Percentiles rank a stretch among this genome's conserved stretches.
Evolutionary conservation across 352 stramenopile species (phyloP).

Genomic region (Pythium brachiatum): DNA sequence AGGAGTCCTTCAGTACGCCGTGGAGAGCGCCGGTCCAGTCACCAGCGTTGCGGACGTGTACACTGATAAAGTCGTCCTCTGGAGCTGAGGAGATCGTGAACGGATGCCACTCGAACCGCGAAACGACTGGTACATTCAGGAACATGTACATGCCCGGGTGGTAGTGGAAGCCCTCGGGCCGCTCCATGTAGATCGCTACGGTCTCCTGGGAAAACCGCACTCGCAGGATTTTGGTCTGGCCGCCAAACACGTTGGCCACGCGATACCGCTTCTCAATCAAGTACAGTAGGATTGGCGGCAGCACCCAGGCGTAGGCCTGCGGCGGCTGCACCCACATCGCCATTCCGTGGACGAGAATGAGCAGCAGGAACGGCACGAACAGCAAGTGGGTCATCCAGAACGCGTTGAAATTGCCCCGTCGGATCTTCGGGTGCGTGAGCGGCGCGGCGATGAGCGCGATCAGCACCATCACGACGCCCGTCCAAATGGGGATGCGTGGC

Average conservation of each 20-base stretch:
- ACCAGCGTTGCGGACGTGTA: slow-evolving; percentile 67
- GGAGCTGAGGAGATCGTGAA: slow-evolving; percentile 89
- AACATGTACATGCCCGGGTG: slow-evolving; percentile 82
- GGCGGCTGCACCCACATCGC: slow-evolving; percentile 56
- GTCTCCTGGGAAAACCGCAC: slow-evolving; percentile 54
- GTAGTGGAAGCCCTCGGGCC: slow-evolving; percentile 57
- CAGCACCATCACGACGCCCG: slow-evolving; percentile 55
- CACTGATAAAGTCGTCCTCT: slow-evolving; percentile 58
- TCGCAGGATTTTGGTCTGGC: slow-evolving; percentile 44
- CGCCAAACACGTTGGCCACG: slow-evolving; percentile 50
- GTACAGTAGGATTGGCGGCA: slow-evolving; percentile 57
- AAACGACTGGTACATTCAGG: slow-evolving; percentile 77
- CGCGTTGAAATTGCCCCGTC: slow-evolving; percentile 41
- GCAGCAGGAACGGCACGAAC: slow-evolving; percentile 61
- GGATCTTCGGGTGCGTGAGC: slow-evolving; percentile 44
- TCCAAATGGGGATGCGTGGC: slow-evolving; percentile 60
- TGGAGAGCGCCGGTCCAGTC: slow-evolving; percentile 71
- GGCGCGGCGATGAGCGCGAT: slow-evolving; percentile 48
- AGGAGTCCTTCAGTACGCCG: slow-evolving; percentile 35
- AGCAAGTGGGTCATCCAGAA: slow-evolving; percentile 68
- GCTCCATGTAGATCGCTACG: slow-evolving; percentile 65
- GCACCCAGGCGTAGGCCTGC: slow-evolving; percentile 54
- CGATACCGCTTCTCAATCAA: slow-evolving; percentile 61
- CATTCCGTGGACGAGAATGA: slow-evolving; percentile 63
- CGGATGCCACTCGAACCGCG: slow-evolving; percentile 82